Conservation (phyloP, 768 basidiomycete species). For the Boletus sp. region DNA sequence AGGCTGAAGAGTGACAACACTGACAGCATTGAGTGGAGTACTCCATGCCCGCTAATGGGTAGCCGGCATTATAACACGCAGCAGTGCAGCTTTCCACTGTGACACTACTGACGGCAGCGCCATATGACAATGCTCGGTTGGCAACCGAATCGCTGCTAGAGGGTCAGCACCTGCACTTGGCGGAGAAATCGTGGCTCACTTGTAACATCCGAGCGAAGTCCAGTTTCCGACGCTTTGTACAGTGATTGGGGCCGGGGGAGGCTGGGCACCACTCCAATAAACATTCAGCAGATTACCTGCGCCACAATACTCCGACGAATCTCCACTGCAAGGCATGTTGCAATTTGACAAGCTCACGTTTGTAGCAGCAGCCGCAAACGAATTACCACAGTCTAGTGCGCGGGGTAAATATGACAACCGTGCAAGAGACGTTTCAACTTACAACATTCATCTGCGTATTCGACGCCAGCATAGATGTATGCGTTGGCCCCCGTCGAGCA, state of each 20-base stretch:
- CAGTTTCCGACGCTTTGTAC: constrained; percentile 59
- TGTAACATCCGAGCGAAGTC: constrained; percentile 74
- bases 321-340: constrained; percentile 59
- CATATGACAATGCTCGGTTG: constrained; percentile 34
- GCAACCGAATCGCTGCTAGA: constrained; percentile 33
- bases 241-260: constrained; percentile 55
- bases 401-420: not conserved
- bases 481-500: constrained; percentile 36
- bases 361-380: constrained; percentile 44
- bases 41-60: constrained; percentile 45
- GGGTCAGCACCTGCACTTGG: not conserved
- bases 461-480: constrained; percentile 68
- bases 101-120: constrained; percentile 38
- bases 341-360: constrained; percentile 53
- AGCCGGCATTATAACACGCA: constrained; percentile 44
- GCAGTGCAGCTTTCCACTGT: constrained; percentile 50
- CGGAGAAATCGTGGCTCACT: constrained; percentile 36
- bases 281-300: constrained; percentile 58
- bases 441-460: constrained; percentile 68
- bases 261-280: constrained; percentile 58
- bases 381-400: constrained; percentile 60
- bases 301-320: constrained; percentile 58
- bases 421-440: constrained; percentile 21
- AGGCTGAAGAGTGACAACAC: constrained; percentile 15
- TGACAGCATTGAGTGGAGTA: constrained; percentile 49